Conservation (phyloP, 2,329 filamentous ascomycete genomes). For the Talaromyces sp. region DNA sequence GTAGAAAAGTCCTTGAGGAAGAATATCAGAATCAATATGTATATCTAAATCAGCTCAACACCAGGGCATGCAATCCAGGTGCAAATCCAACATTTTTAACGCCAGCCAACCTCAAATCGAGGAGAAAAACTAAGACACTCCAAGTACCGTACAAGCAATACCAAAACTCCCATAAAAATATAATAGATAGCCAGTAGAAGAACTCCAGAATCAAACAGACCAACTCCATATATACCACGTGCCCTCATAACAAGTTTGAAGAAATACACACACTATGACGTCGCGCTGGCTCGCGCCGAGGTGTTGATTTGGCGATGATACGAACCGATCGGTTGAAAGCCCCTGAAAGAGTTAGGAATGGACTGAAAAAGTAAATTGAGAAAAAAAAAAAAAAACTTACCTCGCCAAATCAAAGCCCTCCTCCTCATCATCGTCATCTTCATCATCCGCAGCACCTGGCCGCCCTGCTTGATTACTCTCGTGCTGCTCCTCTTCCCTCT, state of each 20-base stretch:
- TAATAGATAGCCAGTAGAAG: neutral
- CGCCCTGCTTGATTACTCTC: slow-evolving; percentile 12
- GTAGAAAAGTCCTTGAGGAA: neutral
- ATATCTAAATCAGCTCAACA: neutral
- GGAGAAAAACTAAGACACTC: neutral
- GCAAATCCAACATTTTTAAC: neutral
- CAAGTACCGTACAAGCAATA: neutral
- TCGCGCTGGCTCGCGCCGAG: slow-evolving; percentile 31
- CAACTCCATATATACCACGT: neutral
- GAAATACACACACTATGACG: neutral
- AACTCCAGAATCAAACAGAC: neutral
- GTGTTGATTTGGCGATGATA: slow-evolving; percentile 40
- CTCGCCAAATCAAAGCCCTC: slow-evolving; percentile 44
- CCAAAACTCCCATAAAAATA: neutral
- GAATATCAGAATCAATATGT: neutral
- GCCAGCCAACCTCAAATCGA: neutral
- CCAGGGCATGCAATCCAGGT: neutral
- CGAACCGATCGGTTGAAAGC: slow-evolving; percentile 45
- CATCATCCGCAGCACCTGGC: slow-evolving; percentile 20
- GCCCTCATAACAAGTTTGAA: neutral
- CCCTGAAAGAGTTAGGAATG: slow-evolving; percentile 25
- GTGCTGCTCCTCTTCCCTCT: slow-evolving; percentile 23
- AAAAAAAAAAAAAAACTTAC: slow-evolving; percentile 21
- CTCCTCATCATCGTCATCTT: slow-evolving; percentile 34
- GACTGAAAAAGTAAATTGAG: slow-evolving; percentile 18